Base-by-base conservation (phyloP, 345 rosid genomes). In the Durio zibethinus region DNA sequence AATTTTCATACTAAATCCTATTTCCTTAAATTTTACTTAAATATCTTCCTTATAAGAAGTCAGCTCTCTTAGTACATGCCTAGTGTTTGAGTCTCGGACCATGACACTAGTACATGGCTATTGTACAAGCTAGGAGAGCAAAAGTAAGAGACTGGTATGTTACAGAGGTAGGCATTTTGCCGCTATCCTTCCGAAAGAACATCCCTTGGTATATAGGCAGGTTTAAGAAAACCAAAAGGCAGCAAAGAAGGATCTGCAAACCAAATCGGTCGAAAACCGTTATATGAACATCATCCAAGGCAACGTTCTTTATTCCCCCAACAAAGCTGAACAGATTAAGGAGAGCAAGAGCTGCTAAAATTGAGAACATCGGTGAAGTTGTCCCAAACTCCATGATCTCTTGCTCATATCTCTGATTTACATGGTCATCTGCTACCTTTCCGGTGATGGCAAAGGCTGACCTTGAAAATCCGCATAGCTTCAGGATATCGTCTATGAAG, bases 301-400 rank as follows among this genome's bases (percentile, higher is more conserved):
- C 42, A n/a, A 66, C 38, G 14, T 72, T 77, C 76, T 64, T 67
- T 56, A 81, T 80, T 43, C 62, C 76, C 21, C 88, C 86, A 21
- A 79, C 36, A 1, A 85, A 78, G 80, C 90, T 84, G 35, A 86
- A 74, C 52, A 90, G 54, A 76, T 93, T 86, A 62, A 91, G 77
- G 81, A 88, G 16, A 2, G 92, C 97, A 27, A 94, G 63, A 8
- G 92, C 87, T 56, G 94, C 87, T 15, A 95, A 73, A 67, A 89
- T 11, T 20, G 82, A 74, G 70, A 90, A 84, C 97, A 90, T 90
- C 0, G 93, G 89, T 25, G 94, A 89, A 10, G 89, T 60, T 20
- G 83, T 83, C 77, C 98, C 97, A 20, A 95, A 90, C 76, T 93
- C 98, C 89, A 93, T 88, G n/a, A 79, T 75, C 85, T 90, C 97